Evolutionary conservation across 1,284 basidiomycete genomes (phyloP), one percentile per base, ranked within the genome.

Genomic region (Marasmius sp.): DNA sequence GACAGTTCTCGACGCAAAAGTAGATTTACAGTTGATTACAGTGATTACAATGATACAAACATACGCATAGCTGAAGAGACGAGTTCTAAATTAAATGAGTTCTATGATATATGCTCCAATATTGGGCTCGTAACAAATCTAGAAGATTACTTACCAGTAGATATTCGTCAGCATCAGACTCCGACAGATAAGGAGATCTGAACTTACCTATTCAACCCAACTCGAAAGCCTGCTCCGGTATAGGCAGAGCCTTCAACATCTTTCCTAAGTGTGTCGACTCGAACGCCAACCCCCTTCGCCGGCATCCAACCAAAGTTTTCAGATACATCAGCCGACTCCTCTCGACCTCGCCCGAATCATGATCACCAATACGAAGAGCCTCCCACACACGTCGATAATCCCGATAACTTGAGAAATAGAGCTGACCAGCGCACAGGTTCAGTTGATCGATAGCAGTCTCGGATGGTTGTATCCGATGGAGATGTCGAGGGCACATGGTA

Each of bases 381-480:
- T 69, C 69, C 11, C 48, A 52, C n/a, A 82, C 70, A 59, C 64
- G 61, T 20, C 66, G 52, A 56, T 81, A 83, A 3, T 71, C 67
- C 8, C 61, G 66, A 39, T 71, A 69, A 45, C 74, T 64, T 12
- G 67, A 64, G 9, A 81, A 66, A 62, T 77, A 82, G 6, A 82
- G 72, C 61, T 81, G 79, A 22, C 77, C 83, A 12, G 81, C 71
- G 57, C 75, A 82, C 27, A 83, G 62, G 59, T 78, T 77, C 22
- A 84, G 68, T 60, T 81, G 76, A 37, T 71, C 66, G 34, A 72
- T 70, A 0, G 74, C 55, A 10, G 67, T 57, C n/a, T 55, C 7
- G 33, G 65, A 49, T 1, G 72, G 61, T 6, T 68, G 50, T 14
- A 45, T 64, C 69, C 71, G 70, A 14, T 57, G 39, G 11, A 20